Percentiles rank a stretch among this genome's conserved stretches.
Conservation (phyloP, 2,329 filamentous ascomycete species). For the Lasiodiplodia sp. region DNA sequence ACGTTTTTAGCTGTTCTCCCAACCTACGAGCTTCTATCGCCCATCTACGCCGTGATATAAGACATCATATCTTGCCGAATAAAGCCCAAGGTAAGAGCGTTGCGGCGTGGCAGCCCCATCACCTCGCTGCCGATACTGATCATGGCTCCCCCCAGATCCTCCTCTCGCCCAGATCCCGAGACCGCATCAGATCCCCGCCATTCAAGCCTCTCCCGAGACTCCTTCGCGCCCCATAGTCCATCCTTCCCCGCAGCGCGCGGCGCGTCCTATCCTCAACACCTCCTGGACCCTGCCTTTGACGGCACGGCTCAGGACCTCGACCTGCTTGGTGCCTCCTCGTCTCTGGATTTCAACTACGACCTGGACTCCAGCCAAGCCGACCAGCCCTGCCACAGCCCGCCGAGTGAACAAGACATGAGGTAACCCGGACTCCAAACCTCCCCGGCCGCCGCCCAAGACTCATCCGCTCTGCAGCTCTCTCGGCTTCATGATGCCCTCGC, state of each 20-base stretch:
- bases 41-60: conserved; percentile 26
- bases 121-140: conserved; percentile 41
- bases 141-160: conserved; percentile 39
- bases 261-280: conserved; percentile 10
- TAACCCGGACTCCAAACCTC: conserved; percentile 33
- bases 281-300: conserved; percentile 24
- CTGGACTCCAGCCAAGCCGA: conserved; percentile 31
- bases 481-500: conserved; percentile 50
- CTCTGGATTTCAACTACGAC: conserved; percentile 21
- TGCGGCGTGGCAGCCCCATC: conserved; percentile 26
- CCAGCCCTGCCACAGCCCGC: conserved; percentile 33
- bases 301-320: conserved; percentile 21
- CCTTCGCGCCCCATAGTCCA: conserved; percentile 26
- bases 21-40: conserved; percentile 18
- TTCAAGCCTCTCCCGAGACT: conserved; percentile 24
- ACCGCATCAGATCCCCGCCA: conserved; percentile 11
- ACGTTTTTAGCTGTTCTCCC: conserved; percentile 29
- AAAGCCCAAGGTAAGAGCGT: conserved; percentile 23
- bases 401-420: conserved; percentile 49
- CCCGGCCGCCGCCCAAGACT: conserved; percentile 13
- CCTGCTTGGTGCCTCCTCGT: conserved; percentile 24
- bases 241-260: conserved; percentile 19
- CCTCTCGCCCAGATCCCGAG: conserved; percentile 18
- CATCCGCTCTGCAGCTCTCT: conserved; percentile 41
- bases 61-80: conserved; percentile 20